phyloP scores from a whole-genome alignment of 192 early-diverging fungal species.

The Umbelopsis vinacea region DNA sequence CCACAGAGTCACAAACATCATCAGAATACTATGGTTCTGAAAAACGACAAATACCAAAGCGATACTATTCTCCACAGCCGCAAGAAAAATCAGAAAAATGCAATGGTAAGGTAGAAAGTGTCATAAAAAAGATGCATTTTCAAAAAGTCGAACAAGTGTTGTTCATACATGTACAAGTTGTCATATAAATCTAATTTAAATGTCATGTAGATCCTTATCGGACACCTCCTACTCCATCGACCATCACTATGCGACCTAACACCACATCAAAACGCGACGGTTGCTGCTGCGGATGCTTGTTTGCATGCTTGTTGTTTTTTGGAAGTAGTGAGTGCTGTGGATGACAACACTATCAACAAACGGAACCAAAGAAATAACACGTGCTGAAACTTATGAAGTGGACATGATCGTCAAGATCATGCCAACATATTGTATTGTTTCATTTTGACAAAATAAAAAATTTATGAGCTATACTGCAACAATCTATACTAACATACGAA shows the following conservation, averaged over 20 bases:
- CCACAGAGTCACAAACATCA: no score
- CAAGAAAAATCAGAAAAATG: background rate
- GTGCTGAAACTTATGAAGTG: background rate
- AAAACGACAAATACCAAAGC: background rate
- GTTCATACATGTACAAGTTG: background rate
- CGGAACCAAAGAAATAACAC: background rate
- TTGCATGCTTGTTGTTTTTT: background rate
- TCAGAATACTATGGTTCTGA: background rate
- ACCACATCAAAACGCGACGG: background rate
- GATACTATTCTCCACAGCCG: constrained; percentile 9
- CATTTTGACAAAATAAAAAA: background rate
- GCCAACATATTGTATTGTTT: background rate
- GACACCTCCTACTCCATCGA: background rate
- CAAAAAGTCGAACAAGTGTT: no score
- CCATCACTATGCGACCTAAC: background rate
- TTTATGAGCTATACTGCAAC: no score
- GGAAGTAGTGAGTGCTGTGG: constrained; percentile 10
- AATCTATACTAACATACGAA: no score
- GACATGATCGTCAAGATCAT: no score
- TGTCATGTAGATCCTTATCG: background rate
- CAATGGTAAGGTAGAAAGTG: background rate
- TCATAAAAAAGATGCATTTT: no score
- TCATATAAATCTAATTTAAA: background rate
- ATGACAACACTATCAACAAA: constrained; percentile 4
- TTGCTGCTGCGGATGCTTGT: constrained; percentile 6